Percentiles rank a stretch among this genome's conserved stretches.
Conservation (phyloP, 1,284 basidiomycete species). For the Leucoagaricus sp. region DNA sequence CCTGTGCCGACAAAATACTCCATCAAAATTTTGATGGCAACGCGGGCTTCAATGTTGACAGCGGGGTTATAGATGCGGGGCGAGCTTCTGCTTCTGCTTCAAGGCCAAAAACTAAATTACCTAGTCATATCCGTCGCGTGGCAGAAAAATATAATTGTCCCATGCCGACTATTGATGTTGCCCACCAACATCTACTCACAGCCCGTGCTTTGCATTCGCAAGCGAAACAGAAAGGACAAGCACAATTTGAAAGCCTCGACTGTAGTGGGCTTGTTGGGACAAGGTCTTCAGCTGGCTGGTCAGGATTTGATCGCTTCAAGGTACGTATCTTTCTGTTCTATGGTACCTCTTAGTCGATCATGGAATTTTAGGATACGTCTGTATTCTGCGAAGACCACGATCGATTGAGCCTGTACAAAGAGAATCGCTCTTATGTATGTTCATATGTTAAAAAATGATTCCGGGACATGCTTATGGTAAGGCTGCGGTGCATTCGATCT, state of each 20-base stretch:
- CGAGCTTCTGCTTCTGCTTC: no score
- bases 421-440: neutral
- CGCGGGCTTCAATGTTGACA: slow-evolving; percentile 84
- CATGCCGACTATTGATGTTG: slow-evolving; percentile 77
- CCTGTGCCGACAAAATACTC: slow-evolving; percentile 71
- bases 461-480: slow-evolving; percentile 6
- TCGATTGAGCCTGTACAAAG: neutral
- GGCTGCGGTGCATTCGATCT: slow-evolving; percentile 57
- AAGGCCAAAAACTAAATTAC: no score
- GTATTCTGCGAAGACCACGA: no score
- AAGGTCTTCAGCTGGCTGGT: slow-evolving; percentile 67
- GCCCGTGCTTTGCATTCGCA: slow-evolving; percentile 81
- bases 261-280: slow-evolving; percentile 75
- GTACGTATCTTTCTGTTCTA: slow-evolving; percentile 19
- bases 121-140: slow-evolving; percentile 63
- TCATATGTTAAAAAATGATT: neutral
- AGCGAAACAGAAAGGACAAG: slow-evolving; percentile 46
- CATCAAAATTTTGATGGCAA: slow-evolving; percentile 76
- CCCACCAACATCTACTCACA: slow-evolving; percentile 79
- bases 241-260: slow-evolving; percentile 58
- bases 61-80: slow-evolving; percentile 82
- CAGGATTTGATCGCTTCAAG: slow-evolving; percentile 54
- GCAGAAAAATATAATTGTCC: no score
- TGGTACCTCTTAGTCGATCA: neutral
- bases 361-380: no score